Conservation (phyloP, 352 stramenopile species). For the Pythium vanterpoolii region DNA sequence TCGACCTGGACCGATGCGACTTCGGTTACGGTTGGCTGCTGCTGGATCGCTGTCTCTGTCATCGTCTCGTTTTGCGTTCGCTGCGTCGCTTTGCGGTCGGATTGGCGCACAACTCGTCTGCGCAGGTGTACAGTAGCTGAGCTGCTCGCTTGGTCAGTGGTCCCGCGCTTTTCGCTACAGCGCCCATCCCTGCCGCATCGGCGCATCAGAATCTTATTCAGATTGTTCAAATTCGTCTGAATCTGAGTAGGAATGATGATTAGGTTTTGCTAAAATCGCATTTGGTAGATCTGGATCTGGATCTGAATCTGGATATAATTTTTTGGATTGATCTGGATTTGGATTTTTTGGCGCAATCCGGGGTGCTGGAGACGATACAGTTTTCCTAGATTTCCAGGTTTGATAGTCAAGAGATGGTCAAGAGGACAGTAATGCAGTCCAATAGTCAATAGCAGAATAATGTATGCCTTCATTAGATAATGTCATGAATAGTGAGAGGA, state of each 20-base stretch:
- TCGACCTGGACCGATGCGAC: slow-evolving; percentile 1
- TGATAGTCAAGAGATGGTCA: too few species aligned
- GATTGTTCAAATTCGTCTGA: not conserved
- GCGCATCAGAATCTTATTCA: slow-evolving; percentile 1
- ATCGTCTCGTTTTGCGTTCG: not conserved
- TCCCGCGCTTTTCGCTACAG: slow-evolving; percentile 13
- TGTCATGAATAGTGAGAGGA: too few species aligned
- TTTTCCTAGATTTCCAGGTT: too few species aligned
- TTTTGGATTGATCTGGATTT: too few species aligned
- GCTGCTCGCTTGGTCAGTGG: not conserved
- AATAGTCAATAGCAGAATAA: too few species aligned
- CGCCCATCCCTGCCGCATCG: slow-evolving; percentile 5
- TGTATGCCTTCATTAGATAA: too few species aligned
- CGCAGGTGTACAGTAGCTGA: too few species aligned
- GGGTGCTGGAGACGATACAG: too few species aligned
- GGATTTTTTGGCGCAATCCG: not conserved
- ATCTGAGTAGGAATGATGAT: not conserved
- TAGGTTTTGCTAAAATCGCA: not conserved
- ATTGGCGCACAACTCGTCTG: not conserved
- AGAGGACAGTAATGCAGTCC: too few species aligned
- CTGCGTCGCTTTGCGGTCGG: not conserved
- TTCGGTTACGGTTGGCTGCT: not conserved
- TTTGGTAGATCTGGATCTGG: too few species aligned
- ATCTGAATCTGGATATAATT: not conserved
- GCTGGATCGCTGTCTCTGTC: not conserved